Conservation (phyloP, 148 eudicot genomes). For the Vaccinium macrocarpon region DNA sequence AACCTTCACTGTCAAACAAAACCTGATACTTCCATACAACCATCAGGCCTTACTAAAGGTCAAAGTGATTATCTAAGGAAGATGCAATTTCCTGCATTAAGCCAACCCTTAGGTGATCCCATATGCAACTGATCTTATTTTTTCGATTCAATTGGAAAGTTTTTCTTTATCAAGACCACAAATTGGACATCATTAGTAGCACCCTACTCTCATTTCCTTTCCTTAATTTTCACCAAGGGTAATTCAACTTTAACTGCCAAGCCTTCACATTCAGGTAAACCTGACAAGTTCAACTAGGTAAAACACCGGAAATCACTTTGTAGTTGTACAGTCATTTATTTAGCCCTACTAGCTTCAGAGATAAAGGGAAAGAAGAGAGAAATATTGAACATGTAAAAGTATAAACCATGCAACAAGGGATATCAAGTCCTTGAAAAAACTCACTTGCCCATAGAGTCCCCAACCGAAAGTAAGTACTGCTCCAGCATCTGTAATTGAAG, state of each 20-base stretch:
- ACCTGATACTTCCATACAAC: not conserved
- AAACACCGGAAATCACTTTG: not conserved
- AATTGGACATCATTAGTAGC: not conserved
- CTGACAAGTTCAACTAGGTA: not conserved
- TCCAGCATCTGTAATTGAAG: slow-evolving; percentile 73
- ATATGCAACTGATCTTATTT: not conserved
- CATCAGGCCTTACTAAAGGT: not conserved
- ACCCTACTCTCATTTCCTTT: not conserved
- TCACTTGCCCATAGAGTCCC: slow-evolving; percentile 98
- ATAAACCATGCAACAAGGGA: not conserved
- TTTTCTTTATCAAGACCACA: not conserved
- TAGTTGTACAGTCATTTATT: too few species aligned
- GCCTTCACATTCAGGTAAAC: not conserved
- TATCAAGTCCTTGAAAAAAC: not conserved
- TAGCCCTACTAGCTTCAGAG: not conserved
- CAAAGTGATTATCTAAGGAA: not conserved
- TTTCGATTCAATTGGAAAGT: not conserved
- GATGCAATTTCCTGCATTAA: not conserved
- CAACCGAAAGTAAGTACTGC: slow-evolving; percentile 91
- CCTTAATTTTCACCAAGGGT: not conserved
- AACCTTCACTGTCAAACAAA: not conserved
- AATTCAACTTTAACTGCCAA: not conserved
- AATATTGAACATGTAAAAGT: not conserved
- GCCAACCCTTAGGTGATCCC: not conserved
- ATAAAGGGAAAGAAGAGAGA: not conserved